Evolutionary conservation across 768 basidiomycete genomes (phyloP), one percentile per base, ranked within the genome.

Genomic region (Suillus cothurnatus): DNA sequence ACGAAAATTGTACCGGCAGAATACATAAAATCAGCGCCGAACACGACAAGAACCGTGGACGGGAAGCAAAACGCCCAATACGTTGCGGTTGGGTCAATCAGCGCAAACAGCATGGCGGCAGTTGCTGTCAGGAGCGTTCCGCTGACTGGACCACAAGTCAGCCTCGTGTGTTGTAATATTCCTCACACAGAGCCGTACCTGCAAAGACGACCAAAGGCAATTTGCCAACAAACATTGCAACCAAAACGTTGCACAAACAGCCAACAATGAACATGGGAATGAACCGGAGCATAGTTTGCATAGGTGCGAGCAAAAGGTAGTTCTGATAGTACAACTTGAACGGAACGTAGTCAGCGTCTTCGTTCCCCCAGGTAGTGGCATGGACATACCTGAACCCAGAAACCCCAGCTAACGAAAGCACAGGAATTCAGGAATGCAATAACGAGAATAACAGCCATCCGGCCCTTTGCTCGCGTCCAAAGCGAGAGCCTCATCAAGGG

Each of bases 51-150:
- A 47, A 86, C 76, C 0, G 90, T 83, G 0, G 88, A 84, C 0
- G 91, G 90, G 75, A 94, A 94, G 8, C 85, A 87, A 64, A 82
- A 90, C 1, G 88, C 89, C 93, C 92, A 94, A 69, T 88, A 94
- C 1, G 86, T 76, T 9, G 78, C 79, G 0, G 74, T 67, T 0
- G 89, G 84, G 28, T 84, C 68, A 67, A 93, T 90, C 2, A 90
- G 67, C 3, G 92, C 92, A 70, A 93, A 90, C 2, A 93, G 77
- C 7, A 93, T 75, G 64, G 82, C 83, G 0, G 89, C 89, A 8
- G 74, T 58, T 6, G 81, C 80, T 1, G 92, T 92, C 39, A 88
- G 72, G 11, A 84, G 60, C 0, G 89, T 88, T n/a, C 93, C 92
- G n/a, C 76, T 61, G 0, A 78, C 85, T 84, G 73, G 2, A 57